These are phyloP conservation scores for Panicum hallii DNA, from an alignment of 202 grass and related monocot genomes.

Conservation along the genomic window DNA sequence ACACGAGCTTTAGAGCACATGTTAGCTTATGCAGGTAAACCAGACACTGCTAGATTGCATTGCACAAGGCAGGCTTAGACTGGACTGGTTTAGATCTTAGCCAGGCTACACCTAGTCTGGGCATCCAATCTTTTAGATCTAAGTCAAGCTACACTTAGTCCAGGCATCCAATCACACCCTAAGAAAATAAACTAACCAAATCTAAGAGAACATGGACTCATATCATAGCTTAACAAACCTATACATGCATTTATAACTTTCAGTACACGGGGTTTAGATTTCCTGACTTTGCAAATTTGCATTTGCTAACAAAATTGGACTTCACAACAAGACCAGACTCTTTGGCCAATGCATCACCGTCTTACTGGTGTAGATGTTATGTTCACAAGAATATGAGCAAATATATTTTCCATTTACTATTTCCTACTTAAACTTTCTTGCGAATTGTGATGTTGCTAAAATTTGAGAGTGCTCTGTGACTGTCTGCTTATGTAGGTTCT, in stretches of 20 bases:
- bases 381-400: slow-evolving; percentile 16
- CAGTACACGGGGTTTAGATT: background rate
- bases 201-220: background rate
- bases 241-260: background rate
- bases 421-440: slow-evolving; percentile 22
- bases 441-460: slow-evolving; percentile 7
- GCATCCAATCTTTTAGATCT: background rate
- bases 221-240: background rate
- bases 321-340: background rate
- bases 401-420: slow-evolving; percentile 32
- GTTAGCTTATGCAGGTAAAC: no score
- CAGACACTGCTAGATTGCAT: no score
- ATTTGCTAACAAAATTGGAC: slow-evolving; percentile 3
- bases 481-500: slow-evolving; percentile 62
- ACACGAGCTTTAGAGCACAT: no score
- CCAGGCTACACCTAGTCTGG: no score
- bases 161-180: background rate
- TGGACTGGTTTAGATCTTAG: no score
- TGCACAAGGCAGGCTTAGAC: no score
- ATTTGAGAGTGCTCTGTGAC: slow-evolving; percentile 14
- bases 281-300: background rate
- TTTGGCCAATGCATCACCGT: background rate
- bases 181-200: background rate
- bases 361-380: background rate
- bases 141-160: background rate